These are phyloP conservation scores for Suhomyces kilbournensis DNA, from an alignment of 805 yeast genomes.

Conservation along the genomic window DNA sequence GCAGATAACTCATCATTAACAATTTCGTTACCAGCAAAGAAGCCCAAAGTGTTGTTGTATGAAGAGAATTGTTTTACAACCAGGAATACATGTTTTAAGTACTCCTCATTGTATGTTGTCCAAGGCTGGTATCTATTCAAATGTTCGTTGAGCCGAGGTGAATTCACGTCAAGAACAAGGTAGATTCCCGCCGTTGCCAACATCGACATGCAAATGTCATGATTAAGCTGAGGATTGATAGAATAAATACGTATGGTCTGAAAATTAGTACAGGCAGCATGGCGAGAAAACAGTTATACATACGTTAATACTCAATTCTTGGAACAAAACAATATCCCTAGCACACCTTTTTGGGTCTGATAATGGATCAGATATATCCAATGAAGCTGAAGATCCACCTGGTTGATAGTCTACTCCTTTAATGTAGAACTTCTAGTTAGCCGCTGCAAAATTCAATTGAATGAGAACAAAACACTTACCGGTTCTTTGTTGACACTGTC, in stretches of 20 bases:
- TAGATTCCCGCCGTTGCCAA: constrained; percentile 93
- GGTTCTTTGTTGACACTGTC: constrained; percentile 74
- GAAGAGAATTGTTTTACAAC: constrained; percentile 78
- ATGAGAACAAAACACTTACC: constrained; percentile 33
- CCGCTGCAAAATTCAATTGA: background rate
- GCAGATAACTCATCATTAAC: constrained; percentile 78
- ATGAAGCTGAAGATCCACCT: constrained; percentile 83
- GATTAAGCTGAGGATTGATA: constrained; percentile 75
- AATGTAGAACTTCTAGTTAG: constrained; percentile 55
- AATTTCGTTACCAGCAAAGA: constrained; percentile 90
- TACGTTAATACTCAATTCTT: constrained; percentile 75
- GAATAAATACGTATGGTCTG: constrained; percentile 83
- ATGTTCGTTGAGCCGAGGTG: constrained; percentile 76
- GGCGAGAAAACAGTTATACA: constrained; percentile 7
- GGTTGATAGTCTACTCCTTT: constrained; percentile 95
- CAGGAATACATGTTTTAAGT: constrained; percentile 71
- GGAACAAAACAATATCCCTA: constrained; percentile 77
- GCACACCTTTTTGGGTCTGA: constrained; percentile 72
- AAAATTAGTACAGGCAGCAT: constrained; percentile 12
- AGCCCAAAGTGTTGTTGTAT: constrained; percentile 86
- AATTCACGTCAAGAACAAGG: constrained; percentile 84
- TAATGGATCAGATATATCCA: constrained; percentile 62
- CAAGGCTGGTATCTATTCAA: constrained; percentile 91
- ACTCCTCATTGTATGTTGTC: constrained; percentile 72
- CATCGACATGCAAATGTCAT: constrained; percentile 87